A percentile compares a stretch with the other conserved stretches of the same genome.
Conservation (phyloP, 306 rosid species). For the Alnus glutinosa region DNA sequence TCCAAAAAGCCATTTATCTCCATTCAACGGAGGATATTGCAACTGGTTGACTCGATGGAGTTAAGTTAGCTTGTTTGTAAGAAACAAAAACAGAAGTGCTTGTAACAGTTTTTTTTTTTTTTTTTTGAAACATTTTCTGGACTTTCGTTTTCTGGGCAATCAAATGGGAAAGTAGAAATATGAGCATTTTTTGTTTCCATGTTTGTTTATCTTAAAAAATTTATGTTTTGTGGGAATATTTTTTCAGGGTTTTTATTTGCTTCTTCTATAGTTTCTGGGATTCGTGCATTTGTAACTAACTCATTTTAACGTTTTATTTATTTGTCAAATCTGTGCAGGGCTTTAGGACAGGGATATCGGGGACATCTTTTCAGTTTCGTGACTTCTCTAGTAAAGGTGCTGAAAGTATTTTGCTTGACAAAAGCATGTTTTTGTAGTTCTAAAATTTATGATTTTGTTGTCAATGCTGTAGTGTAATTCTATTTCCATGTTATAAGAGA, state of each 20-base stretch:
- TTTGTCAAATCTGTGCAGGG: conserved; percentile 48
- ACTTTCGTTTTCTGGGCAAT: neutral
- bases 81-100: neutral
- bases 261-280: neutral
- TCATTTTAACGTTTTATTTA: conserved; percentile 15
- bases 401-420: conserved; percentile 5
- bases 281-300: neutral
- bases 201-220: neutral
- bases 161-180: neutral
- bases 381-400: conserved; percentile 71
- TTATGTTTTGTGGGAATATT: neutral
- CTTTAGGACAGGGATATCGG: conserved; percentile 45
- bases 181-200: neutral
- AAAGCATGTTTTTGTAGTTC: neutral
- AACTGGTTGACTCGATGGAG: neutral
- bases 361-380: conserved; percentile 49
- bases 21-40: conserved; percentile 9
- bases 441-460: neutral
- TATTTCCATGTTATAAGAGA: neutral
- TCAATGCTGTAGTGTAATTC: neutral
- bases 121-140: neutral
- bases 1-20: neutral
- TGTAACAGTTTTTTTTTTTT: neutral
- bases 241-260: neutral
- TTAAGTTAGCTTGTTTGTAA: neutral